Base-by-base conservation (phyloP, 2,329 filamentous ascomycete species). In the Stenocarpella maydis region DNA sequence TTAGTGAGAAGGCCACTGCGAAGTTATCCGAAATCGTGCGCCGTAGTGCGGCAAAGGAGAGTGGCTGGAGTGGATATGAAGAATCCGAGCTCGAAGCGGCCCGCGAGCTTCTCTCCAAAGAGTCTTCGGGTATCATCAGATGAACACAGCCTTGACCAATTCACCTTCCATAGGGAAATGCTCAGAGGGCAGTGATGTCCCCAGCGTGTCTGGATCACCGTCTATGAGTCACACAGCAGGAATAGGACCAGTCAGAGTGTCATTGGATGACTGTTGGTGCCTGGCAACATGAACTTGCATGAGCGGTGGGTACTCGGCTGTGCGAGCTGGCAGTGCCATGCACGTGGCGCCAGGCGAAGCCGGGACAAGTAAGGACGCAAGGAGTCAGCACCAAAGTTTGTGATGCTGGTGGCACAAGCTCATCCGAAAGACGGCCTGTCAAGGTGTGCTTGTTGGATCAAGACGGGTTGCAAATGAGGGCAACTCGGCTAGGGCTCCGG, bases 21-120 rank as follows among this genome's bases (percentile, higher is more conserved):
- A 95, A 94, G 79, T 85, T 97, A 17, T 86, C 87, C 1, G 92
- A 95, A 77, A 95, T 96, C 74, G 88, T 95, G 71, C 86, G 91
- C 71, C 86, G 87, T 71, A 84, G 87, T 76, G 81, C 84, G 43
- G 83, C 86, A 61, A 82, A 86, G 69, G 87, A 93, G 78, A 84
- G 84, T 72, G 86, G 87, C 21, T 94, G 92, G 91, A 85, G 88
- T 75, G 93, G 92, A 10, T 95, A 93, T 78, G 88, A 91, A 69
- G 83, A 87, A 75, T 86, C 87, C 3, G 93, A 97, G 77, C 81
- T 97, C 63, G 86, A 87, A 74, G 92, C 92, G 15, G 92, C 91
- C 60, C 86, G 88, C 74, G 88, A 90, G 73, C 82, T 95, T 70
- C 80, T 95, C 45, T 85, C 88, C 68, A 83, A 85, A 71, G 86